These are phyloP conservation scores for Mycena filopes DNA, from an alignment of 768 basidiomycete genomes.

Conservation along the genomic window DNA sequence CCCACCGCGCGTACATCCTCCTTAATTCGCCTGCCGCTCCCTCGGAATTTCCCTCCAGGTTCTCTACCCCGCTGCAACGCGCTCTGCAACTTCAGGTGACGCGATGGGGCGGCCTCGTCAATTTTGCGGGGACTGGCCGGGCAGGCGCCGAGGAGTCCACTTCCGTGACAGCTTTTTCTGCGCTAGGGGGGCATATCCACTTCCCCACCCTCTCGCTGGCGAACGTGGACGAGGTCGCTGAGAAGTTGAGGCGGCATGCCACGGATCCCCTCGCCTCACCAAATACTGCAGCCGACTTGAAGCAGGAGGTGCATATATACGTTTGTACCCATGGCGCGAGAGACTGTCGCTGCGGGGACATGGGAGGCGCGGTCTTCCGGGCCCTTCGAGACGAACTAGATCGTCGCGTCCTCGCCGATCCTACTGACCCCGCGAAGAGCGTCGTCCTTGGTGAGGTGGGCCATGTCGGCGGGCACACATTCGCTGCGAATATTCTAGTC, in stretches of 20 bases:
- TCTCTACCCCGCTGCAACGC: slow-evolving; percentile 60
- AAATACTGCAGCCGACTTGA: too few relatives aligned
- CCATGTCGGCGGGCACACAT: slow-evolving; percentile 88
- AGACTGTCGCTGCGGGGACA: slow-evolving; percentile 83
- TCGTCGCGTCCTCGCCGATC: slow-evolving; percentile 44
- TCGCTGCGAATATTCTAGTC: slow-evolving; percentile 75
- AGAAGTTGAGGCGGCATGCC: slow-evolving; percentile 46
- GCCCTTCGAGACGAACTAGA: slow-evolving; percentile 65
- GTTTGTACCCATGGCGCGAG: slow-evolving; percentile 84
- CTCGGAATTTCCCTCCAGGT: slow-evolving; percentile 56
- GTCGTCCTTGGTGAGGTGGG: slow-evolving; percentile 72
- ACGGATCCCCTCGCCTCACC: slow-evolving; percentile 29
- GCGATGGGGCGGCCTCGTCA: slow-evolving; percentile 66
- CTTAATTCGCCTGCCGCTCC: slow-evolving; percentile 64
- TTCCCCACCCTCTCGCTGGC: slow-evolving; percentile 59
- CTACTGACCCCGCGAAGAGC: slow-evolving; percentile 36
- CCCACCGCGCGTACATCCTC: slow-evolving; percentile 65
- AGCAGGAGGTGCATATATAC: slow-evolving; percentile 59
- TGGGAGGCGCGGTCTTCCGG: slow-evolving; percentile 65
- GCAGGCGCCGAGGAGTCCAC: slow-evolving; percentile 37
- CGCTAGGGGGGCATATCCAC: slow-evolving; percentile 56
- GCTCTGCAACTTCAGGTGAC: slow-evolving; percentile 56
- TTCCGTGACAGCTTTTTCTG: slow-evolving; percentile 64
- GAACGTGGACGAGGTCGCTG: slow-evolving; percentile 61
- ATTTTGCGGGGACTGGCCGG: slow-evolving; percentile 64